Base-by-base conservation (phyloP, 495 filamentous ascomycete species). In the Gamarada debralockiae region DNA sequence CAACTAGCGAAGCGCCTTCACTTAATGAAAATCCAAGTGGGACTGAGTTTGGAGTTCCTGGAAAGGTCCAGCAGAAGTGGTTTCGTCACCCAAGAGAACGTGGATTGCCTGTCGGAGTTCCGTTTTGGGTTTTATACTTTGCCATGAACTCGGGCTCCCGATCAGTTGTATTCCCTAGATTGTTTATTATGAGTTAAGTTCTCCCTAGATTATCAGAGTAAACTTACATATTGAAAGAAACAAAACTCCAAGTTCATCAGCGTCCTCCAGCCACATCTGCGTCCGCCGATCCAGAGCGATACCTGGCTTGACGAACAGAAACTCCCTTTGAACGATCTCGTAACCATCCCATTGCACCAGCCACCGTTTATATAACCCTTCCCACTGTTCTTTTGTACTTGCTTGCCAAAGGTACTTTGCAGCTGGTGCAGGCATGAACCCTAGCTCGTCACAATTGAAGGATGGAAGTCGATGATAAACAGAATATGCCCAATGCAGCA, bases 321-420 rank as follows among this genome's bases (percentile, higher is more conserved):
- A 70, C 33, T 74, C 72, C 3, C 46, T 48, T 48, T 71, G 68
- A 18, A 72, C 55, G 56, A 66, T 65, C 22, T 54, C 57, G 6
- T 43, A 54, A 2, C 69, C 68, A 43, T 58, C 58, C 70, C 71
- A 74, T 47, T 67, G 58, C 1, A 58, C 57, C 15, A 74, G 52
- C 68, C 68, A 72, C 0, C 63, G 56, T 15, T 57, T 64, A 48
- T 74, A 72, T 9, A 60, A 25, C 0, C 46, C 53, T 43, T 68
- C 62, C 68, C 69, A 74, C 17, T 67, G 60, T 27, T 66, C 55
- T 50, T 65, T 63, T 10, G 63, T 57, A 2, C 53, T 56, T 1
- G 70, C 68, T 36, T 70, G 63, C 71, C 71, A 73, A 17, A 72
- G 68, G 18, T 60, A 60, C 53, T 73, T 73, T 13, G 71, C 55